Evolutionary conservation across 2,329 filamentous ascomycete genomes (phyloP).

Genomic region (Fusarium dlaminii): DNA sequence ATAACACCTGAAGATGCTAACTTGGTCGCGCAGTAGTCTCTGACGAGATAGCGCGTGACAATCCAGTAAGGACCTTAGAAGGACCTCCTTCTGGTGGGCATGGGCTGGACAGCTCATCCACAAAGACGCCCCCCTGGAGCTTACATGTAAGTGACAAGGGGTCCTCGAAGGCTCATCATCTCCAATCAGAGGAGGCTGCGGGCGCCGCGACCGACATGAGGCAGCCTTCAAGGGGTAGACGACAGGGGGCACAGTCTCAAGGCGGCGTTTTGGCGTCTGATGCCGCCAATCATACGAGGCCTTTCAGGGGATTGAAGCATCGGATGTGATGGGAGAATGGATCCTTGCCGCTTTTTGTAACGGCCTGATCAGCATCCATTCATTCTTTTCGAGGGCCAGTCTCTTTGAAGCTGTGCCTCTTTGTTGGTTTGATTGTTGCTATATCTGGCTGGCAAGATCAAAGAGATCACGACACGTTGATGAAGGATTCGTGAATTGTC

Average conservation of each 20-base stretch:
- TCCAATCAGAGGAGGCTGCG: constrained; percentile 37
- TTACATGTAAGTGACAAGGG: constrained; percentile 31
- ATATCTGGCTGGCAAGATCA: constrained; percentile 11
- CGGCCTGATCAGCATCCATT: constrained; percentile 38
- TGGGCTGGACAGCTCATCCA: constrained; percentile 26
- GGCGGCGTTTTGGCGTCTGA: constrained; percentile 34
- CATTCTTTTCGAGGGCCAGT: constrained; percentile 18
- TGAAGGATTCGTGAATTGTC: constrained; percentile 15
- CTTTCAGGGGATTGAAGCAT: constrained; percentile 36
- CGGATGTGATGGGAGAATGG: constrained; percentile 30
- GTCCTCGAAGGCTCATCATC: constrained; percentile 4
- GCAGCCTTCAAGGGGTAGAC: constrained; percentile 31
- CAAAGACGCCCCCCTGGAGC: constrained; percentile 20
- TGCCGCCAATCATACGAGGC: constrained; percentile 36
- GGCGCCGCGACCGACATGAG: constrained; percentile 38
- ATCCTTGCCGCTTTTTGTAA: constrained; percentile 39
- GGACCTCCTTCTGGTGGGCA: constrained; percentile 31
- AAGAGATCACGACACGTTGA: constrained; percentile 24
- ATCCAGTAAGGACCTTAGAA: constrained; percentile 35
- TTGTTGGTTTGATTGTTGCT: constrained; percentile 17
- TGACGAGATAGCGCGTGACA: constrained; percentile 38
- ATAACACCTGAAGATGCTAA: constrained; percentile 32
- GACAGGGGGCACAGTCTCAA: constrained; percentile 26
- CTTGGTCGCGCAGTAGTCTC: constrained; percentile 38
- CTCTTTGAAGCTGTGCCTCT: constrained; percentile 22